Evolutionary conservation across 192 early-diverging fungal genomes (phyloP).

Genomic region (Dissophora globulifera): DNA sequence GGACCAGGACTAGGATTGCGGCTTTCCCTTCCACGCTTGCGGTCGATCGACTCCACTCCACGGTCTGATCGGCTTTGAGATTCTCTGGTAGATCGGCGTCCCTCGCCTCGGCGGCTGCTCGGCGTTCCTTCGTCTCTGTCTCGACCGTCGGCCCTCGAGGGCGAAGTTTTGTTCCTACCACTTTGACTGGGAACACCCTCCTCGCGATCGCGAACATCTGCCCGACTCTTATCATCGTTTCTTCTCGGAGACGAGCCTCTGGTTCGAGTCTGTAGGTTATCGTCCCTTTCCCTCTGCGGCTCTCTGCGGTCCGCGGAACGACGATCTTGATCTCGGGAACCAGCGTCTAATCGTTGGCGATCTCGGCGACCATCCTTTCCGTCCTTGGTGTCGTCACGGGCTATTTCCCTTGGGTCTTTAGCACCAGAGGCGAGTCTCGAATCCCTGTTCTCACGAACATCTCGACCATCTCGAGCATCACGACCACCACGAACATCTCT

Average conservation of each 20-base stretch:
- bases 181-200: not conserved
- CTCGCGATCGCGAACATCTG: constrained; percentile 18
- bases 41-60: constrained; percentile 21
- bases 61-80: constrained; percentile 24
- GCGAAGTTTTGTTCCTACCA: not conserved
- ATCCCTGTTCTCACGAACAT: constrained; percentile 4
- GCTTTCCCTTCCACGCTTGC: constrained; percentile 34
- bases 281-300: constrained; percentile 12
- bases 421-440: not conserved
- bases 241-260: constrained; percentile 14
- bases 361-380: constrained; percentile 19
- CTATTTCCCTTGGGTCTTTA: constrained; percentile 10
- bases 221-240: constrained; percentile 3
- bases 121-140: not conserved
- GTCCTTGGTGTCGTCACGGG: constrained; percentile 6
- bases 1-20: constrained; percentile 15
- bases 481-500: constrained; percentile 16
- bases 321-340: constrained; percentile 21
- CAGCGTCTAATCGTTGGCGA: constrained; percentile 5
- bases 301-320: constrained; percentile 18
- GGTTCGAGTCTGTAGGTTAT: not conserved
- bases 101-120: not conserved
- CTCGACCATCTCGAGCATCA: constrained; percentile 11
- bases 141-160: not conserved
- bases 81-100: constrained; percentile 12